These are phyloP conservation scores for Asterella californica DNA, from an alignment of 225 moss, liverwort and hornwort species.

Conservation along the genomic window DNA sequence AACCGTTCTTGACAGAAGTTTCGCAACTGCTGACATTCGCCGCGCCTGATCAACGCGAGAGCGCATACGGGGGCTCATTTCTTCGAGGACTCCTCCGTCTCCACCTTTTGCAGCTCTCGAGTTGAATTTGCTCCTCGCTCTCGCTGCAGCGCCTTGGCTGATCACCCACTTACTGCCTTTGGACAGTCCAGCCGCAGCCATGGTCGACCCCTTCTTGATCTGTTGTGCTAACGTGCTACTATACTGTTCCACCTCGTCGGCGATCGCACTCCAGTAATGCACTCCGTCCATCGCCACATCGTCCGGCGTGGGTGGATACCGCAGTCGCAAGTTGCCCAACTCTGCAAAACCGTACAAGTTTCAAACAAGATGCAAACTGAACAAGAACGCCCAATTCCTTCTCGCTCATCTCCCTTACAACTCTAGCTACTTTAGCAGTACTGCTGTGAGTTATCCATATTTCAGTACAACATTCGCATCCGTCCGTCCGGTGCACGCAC, in stretches of 20 bases:
- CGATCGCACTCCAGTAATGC: slow-evolving; percentile 61
- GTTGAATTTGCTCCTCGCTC: slow-evolving; percentile 31
- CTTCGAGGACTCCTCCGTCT: slow-evolving; percentile 32
- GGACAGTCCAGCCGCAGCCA: slow-evolving; percentile 45
- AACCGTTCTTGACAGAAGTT: slow-evolving; percentile 60
- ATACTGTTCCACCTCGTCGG: slow-evolving; percentile 51
- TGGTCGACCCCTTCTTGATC: slow-evolving; percentile 50
- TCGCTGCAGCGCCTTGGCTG: slow-evolving; percentile 25
- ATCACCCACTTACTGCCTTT: slow-evolving; percentile 54
- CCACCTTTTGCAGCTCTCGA: neutral
- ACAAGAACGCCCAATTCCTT: neutral
- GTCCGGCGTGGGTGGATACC: slow-evolving; percentile 11
- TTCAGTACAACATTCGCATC: no score
- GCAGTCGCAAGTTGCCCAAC: slow-evolving; percentile 24
- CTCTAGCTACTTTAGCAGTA: no score
- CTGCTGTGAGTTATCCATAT: no score
- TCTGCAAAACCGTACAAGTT: neutral
- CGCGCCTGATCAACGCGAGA: slow-evolving; percentile 80
- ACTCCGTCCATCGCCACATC: slow-evolving; percentile 28
- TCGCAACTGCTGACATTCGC: slow-evolving; percentile 84
- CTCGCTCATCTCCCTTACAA: no score
- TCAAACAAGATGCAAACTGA: neutral
- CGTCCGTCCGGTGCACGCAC: no score
- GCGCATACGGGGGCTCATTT: slow-evolving; percentile 66
- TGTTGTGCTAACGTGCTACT: slow-evolving; percentile 47